phyloP scores from a whole-genome alignment of 2,329 filamentous ascomycete species.

The Sporothrix curviconia region DNA sequence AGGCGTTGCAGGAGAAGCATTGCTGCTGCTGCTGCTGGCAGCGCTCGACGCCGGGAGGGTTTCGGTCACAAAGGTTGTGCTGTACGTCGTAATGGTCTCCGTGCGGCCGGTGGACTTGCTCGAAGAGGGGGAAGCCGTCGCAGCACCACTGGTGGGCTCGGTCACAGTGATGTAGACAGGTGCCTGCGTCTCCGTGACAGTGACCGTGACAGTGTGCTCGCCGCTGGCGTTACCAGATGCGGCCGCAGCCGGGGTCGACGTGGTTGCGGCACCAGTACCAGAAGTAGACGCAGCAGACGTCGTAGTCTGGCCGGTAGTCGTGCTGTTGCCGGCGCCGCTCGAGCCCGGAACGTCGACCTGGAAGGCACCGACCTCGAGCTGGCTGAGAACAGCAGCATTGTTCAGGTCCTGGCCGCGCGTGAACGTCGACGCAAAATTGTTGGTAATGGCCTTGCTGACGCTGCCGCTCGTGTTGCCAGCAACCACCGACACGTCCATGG shows the following conservation, averaged over 20 bases:
- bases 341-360: slow-evolving; percentile 33
- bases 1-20: neutral
- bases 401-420: slow-evolving; percentile 34
- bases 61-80: neutral
- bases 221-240: slow-evolving; percentile 20
- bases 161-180: slow-evolving; percentile 16
- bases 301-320: slow-evolving; percentile 14
- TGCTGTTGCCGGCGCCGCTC: neutral
- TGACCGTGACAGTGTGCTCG: slow-evolving; percentile 32
- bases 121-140: neutral
- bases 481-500: slow-evolving; percentile 36
- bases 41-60: neutral
- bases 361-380: slow-evolving; percentile 39
- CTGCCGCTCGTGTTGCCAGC: neutral
- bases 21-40: neutral
- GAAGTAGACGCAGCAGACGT: neutral
- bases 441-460: slow-evolving; percentile 8
- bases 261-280: neutral
- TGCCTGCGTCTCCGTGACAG: slow-evolving; percentile 32
- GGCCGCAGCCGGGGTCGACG: neutral
- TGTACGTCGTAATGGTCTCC: neutral
- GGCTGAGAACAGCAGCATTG: slow-evolving; percentile 37
- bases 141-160: neutral
- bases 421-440: slow-evolving; percentile 25
- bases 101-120: neutral